These are phyloP conservation scores for Suhomyces bolitotheri DNA, from an alignment of 1,139 yeast genomes.

Conservation along the genomic window DNA sequence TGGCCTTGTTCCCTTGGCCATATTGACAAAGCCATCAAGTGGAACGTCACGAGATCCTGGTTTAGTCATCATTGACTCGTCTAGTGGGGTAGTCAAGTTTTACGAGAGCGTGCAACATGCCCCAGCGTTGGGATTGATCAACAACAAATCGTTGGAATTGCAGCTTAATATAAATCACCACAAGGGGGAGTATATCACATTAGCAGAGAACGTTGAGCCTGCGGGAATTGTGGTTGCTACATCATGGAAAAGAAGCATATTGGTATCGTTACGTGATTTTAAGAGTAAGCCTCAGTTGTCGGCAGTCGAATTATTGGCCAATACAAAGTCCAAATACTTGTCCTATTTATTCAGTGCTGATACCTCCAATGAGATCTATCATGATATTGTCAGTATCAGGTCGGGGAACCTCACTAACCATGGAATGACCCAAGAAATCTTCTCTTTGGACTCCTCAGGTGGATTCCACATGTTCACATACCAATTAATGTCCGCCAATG, in stretches of 20 bases:
- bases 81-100: conserved; percentile 57
- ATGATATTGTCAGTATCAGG: conserved; percentile 61
- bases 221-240: conserved; percentile 76
- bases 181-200: conserved; percentile 56
- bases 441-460: conserved; percentile 51
- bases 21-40: conserved; percentile 65
- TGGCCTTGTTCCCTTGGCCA: conserved; percentile 50
- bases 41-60: conserved; percentile 67
- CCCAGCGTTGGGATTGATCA: conserved; percentile 62
- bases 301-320: conserved; percentile 32
- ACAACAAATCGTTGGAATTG: conserved; percentile 42
- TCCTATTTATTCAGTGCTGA: conserved; percentile 26
- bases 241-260: conserved; percentile 63
- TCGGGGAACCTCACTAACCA: conserved; percentile 55
- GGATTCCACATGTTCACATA: conserved; percentile 35
- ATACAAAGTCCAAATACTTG: conserved; percentile 23
- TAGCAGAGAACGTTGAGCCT: conserved; percentile 67
- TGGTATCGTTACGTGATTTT: conserved; percentile 65
- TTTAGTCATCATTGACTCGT: conserved; percentile 56
- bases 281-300: conserved; percentile 61
- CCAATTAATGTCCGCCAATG: conserved; percentile 34
- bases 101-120: conserved; percentile 71
- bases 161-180: conserved; percentile 35
- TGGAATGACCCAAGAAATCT: conserved; percentile 45
- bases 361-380: conserved; percentile 27